Conservation (phyloP, 306 rosid species). For the Rubus parviflorus region DNA sequence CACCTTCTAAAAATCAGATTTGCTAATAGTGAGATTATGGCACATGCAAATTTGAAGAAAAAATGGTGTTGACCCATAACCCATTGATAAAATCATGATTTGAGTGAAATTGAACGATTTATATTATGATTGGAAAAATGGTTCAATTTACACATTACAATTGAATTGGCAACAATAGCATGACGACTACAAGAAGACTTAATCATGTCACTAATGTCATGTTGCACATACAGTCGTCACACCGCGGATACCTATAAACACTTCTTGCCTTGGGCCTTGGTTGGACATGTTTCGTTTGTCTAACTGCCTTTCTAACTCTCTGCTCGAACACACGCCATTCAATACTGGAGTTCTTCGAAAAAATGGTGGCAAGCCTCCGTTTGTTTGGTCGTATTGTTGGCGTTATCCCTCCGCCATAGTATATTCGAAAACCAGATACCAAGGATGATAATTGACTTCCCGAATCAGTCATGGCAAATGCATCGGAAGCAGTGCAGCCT, state of each 20-base stretch:
- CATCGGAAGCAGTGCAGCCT: slow-evolving; percentile 90
- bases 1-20: too few relatives aligned
- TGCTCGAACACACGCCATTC: slow-evolving; percentile 96
- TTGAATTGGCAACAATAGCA: not conserved
- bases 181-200: not conserved
- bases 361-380: slow-evolving; percentile 82
- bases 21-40: too few relatives aligned
- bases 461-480: slow-evolving; percentile 98
- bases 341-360: slow-evolving; percentile 68
- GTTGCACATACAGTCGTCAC: slow-evolving; percentile 90
- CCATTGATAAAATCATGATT: too few relatives aligned
- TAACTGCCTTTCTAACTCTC: slow-evolving; percentile 89
- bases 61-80: too few relatives aligned
- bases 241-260: slow-evolving; percentile 86
- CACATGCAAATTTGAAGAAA: too few relatives aligned
- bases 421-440: slow-evolving; percentile 84
- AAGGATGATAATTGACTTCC: slow-evolving; percentile 96
- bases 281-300: slow-evolving; percentile 92
- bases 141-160: not conserved
- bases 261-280: slow-evolving; percentile 94
- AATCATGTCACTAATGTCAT: slow-evolving; percentile 27
- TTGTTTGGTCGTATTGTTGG: slow-evolving; percentile 96
- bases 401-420: slow-evolving; percentile 88
- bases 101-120: not conserved
- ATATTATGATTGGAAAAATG: not conserved